Conservation (phyloP, 2,329 filamentous ascomycete species). For the Fusarium fujikuroi region DNA sequence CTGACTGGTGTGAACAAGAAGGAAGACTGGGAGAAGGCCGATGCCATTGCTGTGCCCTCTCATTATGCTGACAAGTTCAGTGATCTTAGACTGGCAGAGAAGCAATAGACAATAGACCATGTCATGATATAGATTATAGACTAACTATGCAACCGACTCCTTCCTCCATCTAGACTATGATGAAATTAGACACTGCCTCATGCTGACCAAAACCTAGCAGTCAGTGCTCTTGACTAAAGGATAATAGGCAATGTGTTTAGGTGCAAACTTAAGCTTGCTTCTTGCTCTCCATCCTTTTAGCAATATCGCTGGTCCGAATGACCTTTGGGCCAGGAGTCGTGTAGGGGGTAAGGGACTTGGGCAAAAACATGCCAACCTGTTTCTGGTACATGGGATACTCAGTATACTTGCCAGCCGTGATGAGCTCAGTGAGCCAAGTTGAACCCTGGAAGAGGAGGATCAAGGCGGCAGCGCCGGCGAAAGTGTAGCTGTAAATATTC, state of each 20-base stretch:
- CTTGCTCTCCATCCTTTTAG: slow-evolving; percentile 57
- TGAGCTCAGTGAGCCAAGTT: slow-evolving; percentile 85
- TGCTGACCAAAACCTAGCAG: background rate
- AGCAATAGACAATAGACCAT: slow-evolving; percentile 25
- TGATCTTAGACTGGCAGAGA: slow-evolving; percentile 66
- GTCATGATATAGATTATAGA: slow-evolving; percentile 35
- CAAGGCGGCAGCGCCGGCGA: slow-evolving; percentile 74
- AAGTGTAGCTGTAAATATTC: slow-evolving; percentile 81
- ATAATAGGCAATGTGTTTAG: background rate
- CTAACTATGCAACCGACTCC: slow-evolving; percentile 5
- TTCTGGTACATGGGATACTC: slow-evolving; percentile 89
- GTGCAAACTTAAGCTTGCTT: slow-evolving; percentile 35
- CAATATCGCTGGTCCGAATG: slow-evolving; percentile 62
- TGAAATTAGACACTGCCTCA: background rate
- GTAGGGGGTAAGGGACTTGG: slow-evolving; percentile 62
- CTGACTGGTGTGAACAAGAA: slow-evolving; percentile 90
- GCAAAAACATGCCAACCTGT: slow-evolving; percentile 85
- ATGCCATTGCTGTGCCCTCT: slow-evolving; percentile 75
- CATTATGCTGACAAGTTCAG: slow-evolving; percentile 88
- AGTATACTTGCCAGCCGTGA: slow-evolving; percentile 84
- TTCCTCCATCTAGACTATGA: background rate
- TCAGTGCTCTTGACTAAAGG: background rate
- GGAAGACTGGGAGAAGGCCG: slow-evolving; percentile 80
- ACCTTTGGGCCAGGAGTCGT: slow-evolving; percentile 57
- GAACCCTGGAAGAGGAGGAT: slow-evolving; percentile 88